Conservation (phyloP, 2,329 filamentous ascomycete species). For the Neofusicoccum umdonicola region DNA sequence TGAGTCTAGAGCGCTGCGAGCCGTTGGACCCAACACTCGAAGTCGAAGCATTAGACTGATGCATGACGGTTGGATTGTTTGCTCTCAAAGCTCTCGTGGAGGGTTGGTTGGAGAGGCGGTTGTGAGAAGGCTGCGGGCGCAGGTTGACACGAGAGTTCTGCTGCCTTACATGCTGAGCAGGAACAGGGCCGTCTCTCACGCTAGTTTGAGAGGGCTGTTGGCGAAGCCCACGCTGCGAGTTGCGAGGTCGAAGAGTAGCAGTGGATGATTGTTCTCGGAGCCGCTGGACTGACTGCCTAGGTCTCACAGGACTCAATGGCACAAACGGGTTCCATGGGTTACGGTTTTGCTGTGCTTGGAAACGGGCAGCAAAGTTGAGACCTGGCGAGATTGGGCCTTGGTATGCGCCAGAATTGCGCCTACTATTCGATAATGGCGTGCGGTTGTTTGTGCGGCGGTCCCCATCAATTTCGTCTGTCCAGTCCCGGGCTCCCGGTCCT, state of each 20-base stretch:
- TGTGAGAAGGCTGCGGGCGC: conserved; percentile 35
- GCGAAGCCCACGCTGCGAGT: conserved; percentile 28
- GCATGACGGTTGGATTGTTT: conserved; percentile 29
- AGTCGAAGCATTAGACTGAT: conserved; percentile 19
- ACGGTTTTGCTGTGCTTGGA: conserved; percentile 29
- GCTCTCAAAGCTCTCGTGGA: conserved; percentile 37
- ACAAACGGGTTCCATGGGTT: conserved; percentile 40
- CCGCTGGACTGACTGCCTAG: conserved; percentile 35
- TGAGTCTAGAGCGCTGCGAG: conserved; percentile 25
- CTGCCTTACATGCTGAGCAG: conserved; percentile 29
- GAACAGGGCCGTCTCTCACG: conserved; percentile 29
- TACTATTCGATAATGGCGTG: conserved; percentile 5
- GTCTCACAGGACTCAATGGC: conserved; percentile 27
- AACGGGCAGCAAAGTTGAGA: conserved; percentile 33
- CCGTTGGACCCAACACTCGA: conserved; percentile 23
- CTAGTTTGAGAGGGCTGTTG: conserved; percentile 24
- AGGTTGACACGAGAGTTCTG: conserved; percentile 37
- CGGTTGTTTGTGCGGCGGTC: conserved; percentile 5
- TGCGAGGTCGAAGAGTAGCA: conserved; percentile 34
- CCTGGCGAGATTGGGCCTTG: conserved; percentile 20
- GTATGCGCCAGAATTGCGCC: conserved; percentile 9
- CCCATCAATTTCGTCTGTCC: background rate
- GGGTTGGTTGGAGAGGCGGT: conserved; percentile 34
- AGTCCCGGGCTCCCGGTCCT: background rate
- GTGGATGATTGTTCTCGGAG: conserved; percentile 37